Percentiles rank a stretch among this genome's conserved stretches.
phyloP scores from a whole-genome alignment of 148 eudicot genomes.

The Spergularia bocconei region DNA sequence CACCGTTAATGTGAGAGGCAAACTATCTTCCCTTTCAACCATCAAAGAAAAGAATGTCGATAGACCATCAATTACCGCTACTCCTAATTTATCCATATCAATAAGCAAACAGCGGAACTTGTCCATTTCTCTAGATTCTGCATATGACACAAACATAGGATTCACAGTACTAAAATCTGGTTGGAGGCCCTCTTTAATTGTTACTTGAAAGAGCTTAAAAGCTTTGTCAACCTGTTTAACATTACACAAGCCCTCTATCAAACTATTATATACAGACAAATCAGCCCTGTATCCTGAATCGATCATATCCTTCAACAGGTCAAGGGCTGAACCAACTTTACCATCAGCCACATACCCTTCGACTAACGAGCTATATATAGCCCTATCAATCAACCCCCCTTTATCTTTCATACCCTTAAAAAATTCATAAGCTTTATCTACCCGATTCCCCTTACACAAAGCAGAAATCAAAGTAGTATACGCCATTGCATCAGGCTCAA shows the following conservation, averaged over 20 bases:
- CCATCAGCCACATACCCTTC: slow-evolving; percentile 76
- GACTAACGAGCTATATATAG: slow-evolving; percentile 67
- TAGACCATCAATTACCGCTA: slow-evolving; percentile 44
- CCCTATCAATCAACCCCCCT: slow-evolving; percentile 74
- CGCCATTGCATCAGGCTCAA: slow-evolving; percentile 85
- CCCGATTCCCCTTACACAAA: slow-evolving; percentile 61
- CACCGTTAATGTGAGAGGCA: slow-evolving; percentile 46
- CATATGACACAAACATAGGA: slow-evolving; percentile 61
- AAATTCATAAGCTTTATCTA: slow-evolving; percentile 58
- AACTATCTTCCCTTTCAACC: slow-evolving; percentile 44
- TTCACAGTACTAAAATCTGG: slow-evolving; percentile 67
- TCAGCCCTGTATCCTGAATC: slow-evolving; percentile 89
- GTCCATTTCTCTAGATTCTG: slow-evolving; percentile 59
- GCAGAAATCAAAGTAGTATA: slow-evolving; percentile 69
- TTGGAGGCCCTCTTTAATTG: slow-evolving; percentile 67
- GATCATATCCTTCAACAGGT: slow-evolving; percentile 73
- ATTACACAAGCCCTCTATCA: slow-evolving; percentile 69
- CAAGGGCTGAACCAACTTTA: slow-evolving; percentile 72
- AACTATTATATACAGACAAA: slow-evolving; percentile 68
- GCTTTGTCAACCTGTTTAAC: slow-evolving; percentile 59
- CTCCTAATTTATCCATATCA: slow-evolving; percentile 63
- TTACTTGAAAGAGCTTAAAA: slow-evolving; percentile 54
- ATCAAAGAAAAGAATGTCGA: slow-evolving; percentile 53
- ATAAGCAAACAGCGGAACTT: slow-evolving; percentile 60
- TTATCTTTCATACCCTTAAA: slow-evolving; percentile 73